Percentiles rank a stretch among this genome's conserved stretches.
These are phyloP conservation scores for Polyrhizophydium stewartii DNA, from an alignment of 371 early-diverging fungal genomes.

Conservation along the genomic window DNA sequence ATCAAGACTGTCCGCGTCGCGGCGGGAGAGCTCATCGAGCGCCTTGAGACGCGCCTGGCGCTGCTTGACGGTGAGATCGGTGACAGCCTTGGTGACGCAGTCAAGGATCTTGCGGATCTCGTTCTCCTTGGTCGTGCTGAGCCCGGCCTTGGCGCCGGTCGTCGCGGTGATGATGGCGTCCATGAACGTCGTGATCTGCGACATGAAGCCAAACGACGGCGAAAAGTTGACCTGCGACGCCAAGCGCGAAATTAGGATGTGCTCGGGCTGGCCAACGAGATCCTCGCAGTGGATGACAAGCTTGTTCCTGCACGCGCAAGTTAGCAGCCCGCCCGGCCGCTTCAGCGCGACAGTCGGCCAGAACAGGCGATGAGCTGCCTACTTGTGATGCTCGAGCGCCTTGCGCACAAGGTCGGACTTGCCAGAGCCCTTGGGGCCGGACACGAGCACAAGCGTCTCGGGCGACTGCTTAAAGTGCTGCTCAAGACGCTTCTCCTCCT, in stretches of 20 bases:
- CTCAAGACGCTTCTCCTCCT: constrained; percentile 53
- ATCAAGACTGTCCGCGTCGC: background rate
- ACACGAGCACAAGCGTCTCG: constrained; percentile 53
- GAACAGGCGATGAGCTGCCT: background rate
- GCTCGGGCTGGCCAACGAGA: constrained; percentile 67
- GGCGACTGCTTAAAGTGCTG: constrained; percentile 65
- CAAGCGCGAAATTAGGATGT: constrained; percentile 31
- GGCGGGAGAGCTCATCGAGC: background rate
- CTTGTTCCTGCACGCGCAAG: constrained; percentile 43
- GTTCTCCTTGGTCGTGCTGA: constrained; percentile 42
- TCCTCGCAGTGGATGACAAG: constrained; percentile 75
- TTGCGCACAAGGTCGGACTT: constrained; percentile 47
- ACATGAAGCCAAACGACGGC: constrained; percentile 62
- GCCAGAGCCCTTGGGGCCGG: constrained; percentile 57
- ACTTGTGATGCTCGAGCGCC: constrained; percentile 22
- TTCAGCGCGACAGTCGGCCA: background rate
- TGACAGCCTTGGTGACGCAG: constrained; percentile 41
- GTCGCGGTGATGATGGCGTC: constrained; percentile 78
- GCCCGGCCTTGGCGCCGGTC: constrained; percentile 82
- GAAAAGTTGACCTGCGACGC: constrained; percentile 55
- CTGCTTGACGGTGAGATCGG: constrained; percentile 19
- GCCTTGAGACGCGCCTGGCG: background rate
- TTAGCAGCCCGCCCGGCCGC: no score
- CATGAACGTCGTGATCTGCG: constrained; percentile 61
- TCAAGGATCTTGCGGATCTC: constrained; percentile 55